These are phyloP conservation scores for Alternaria alternata DNA, from an alignment of 2,329 filamentous ascomycete genomes.

Conservation along the genomic window DNA sequence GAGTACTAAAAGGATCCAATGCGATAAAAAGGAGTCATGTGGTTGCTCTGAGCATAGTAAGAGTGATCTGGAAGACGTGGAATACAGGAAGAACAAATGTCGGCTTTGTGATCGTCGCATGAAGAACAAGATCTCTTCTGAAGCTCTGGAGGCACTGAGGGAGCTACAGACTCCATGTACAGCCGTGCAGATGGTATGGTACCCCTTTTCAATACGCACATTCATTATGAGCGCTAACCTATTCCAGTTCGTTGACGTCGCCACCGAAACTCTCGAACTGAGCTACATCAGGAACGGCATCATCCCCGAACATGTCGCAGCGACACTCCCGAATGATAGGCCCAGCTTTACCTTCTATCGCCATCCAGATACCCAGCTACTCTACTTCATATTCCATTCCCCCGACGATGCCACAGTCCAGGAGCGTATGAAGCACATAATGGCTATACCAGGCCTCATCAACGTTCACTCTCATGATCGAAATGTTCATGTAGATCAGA, in stretches of 20 bases:
- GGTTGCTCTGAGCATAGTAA: neutral
- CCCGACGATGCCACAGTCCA: slow-evolving; percentile 35
- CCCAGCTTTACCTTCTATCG: slow-evolving; percentile 43
- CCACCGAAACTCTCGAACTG: slow-evolving; percentile 26
- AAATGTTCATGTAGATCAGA: slow-evolving; percentile 33
- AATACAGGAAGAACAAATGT: slow-evolving; percentile 38
- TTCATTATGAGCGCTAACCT: neutral
- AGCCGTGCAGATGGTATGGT: slow-evolving; percentile 34
- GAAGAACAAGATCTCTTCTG: slow-evolving; percentile 37
- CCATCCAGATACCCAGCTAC: slow-evolving; percentile 18
- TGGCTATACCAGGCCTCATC: slow-evolving; percentile 39
- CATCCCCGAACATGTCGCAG: neutral
- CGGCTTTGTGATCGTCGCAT: slow-evolving; percentile 43
- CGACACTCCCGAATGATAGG: slow-evolving; percentile 3
- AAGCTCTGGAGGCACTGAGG: slow-evolving; percentile 27
- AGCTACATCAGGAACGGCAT: slow-evolving; percentile 9
- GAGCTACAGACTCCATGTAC: slow-evolving; percentile 17
- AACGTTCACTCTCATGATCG: slow-evolving; percentile 37
- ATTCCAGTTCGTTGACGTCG: slow-evolving; percentile 27
- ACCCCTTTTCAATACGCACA: neutral
- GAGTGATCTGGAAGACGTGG: neutral
- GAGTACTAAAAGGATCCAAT: neutral
- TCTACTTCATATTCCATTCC: slow-evolving; percentile 40
- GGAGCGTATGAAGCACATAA: slow-evolving; percentile 40
- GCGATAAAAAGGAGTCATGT: neutral